A percentile compares a stretch with the other conserved stretches of the same genome.
Conservation (phyloP, 179 eudicot species). For the Beta lomatogona region DNA sequence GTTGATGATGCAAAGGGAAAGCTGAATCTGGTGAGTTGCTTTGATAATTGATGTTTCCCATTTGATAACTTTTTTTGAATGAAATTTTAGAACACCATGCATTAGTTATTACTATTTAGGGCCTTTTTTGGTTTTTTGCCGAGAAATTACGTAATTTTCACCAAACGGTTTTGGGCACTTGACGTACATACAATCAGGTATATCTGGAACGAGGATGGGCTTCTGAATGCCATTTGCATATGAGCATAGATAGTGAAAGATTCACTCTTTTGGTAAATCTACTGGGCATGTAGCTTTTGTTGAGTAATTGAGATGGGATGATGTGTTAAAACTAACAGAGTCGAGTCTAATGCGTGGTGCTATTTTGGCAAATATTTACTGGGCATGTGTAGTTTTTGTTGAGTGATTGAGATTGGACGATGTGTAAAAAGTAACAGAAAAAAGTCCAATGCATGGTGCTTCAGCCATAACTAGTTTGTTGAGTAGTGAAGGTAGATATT, state of each 20-base stretch:
- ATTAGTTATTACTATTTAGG: not conserved
- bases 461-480: not conserved
- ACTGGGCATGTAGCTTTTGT: not conserved
- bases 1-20: conserved; percentile 56
- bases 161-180: not conserved
- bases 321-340: not conserved
- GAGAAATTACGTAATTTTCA: not conserved
- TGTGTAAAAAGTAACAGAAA: not conserved
- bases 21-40: conserved; percentile 61
- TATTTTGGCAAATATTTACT: not conserved
- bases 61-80: not conserved
- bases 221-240: not conserved
- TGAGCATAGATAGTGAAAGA: not conserved
- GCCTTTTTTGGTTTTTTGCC: not conserved
- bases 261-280: not conserved
- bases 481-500: not conserved
- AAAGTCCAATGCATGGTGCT: not conserved
- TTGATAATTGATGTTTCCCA: not conserved
- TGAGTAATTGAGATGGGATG: not conserved
- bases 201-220: not conserved
- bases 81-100: not conserved
- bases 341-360: not conserved
- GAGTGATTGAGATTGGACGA: not conserved
- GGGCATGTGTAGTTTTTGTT: not conserved
- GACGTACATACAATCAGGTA: not conserved